Conservation (phyloP, 2,329 filamentous ascomycete species). For the Graphilbum fragrans region DNA sequence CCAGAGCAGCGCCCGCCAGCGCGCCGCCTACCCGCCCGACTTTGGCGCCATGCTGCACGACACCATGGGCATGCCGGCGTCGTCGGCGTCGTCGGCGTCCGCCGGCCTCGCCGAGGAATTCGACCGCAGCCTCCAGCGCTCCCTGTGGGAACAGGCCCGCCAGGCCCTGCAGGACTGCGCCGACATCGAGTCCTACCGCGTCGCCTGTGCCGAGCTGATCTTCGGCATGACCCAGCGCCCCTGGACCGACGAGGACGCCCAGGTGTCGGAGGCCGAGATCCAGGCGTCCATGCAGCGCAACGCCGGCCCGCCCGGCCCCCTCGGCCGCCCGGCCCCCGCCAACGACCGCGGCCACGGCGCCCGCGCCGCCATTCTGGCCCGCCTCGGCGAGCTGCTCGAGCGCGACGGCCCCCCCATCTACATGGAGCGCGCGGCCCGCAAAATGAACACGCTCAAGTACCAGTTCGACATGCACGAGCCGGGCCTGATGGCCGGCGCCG, state of each 20-base stretch:
- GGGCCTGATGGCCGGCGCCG: conserved; percentile 3
- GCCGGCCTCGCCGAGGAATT: conserved; percentile 18
- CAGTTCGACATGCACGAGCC: conserved; percentile 16
- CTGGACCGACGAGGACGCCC: conserved; percentile 11
- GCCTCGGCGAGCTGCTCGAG: conserved; percentile 10
- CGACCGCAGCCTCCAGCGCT: conserved; percentile 22
- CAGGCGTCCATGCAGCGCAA: background rate
- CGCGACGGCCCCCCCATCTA: conserved; percentile 20
- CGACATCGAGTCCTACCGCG: conserved; percentile 22
- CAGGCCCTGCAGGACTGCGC: conserved; percentile 21
- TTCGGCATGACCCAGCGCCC: conserved; percentile 24
- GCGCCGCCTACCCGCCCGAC: conserved; percentile 10
- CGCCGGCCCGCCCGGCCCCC: too few relatives aligned
- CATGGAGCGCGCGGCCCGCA: conserved; percentile 24
- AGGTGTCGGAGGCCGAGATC: background rate
- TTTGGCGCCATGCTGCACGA: conserved; percentile 5
- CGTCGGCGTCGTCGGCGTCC: conserved; percentile 8
- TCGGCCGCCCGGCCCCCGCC: background rate
- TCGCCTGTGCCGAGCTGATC: conserved; percentile 24
- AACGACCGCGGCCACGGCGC: background rate
- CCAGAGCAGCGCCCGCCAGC: conserved; percentile 20
- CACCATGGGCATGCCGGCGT: background rate
- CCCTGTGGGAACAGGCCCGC: conserved; percentile 26
- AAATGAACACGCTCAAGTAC: conserved; percentile 24
- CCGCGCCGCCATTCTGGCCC: conserved; percentile 5